Percentiles rank a stretch among this genome's conserved stretches.
phyloP scores from a whole-genome alignment of 306 rosid genomes.

The Senna tora region DNA sequence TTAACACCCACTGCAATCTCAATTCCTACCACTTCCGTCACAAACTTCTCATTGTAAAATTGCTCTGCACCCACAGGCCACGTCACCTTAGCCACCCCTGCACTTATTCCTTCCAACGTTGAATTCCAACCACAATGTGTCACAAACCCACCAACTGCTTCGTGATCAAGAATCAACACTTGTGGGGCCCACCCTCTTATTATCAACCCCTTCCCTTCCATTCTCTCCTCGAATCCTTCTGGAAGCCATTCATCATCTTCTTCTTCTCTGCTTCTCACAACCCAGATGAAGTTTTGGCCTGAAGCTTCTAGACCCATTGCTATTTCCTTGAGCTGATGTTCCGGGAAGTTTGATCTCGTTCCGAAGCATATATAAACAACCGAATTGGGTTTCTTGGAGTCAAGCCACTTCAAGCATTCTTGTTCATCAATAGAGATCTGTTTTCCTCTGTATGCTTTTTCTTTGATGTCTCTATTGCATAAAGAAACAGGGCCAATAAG shows the following conservation, averaged over 20 bases:
- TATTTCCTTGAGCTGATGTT: conserved; percentile 17
- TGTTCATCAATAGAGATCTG: conserved; percentile 14
- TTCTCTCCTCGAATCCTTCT: not conserved
- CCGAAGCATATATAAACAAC: conserved; percentile 37
- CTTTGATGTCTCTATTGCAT: not conserved
- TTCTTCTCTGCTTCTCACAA: not conserved
- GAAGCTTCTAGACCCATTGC: conserved; percentile 28
- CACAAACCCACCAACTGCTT: not conserved
- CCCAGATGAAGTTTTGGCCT: not conserved
- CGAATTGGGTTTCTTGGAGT: conserved; percentile 21
- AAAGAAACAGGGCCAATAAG: not conserved
- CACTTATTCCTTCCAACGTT: not conserved
- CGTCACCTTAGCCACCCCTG: conserved; percentile 27
- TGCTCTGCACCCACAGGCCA: conserved; percentile 42
- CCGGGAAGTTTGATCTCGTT: not conserved
- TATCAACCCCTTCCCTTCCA: not conserved
- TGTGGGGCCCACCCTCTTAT: not conserved
- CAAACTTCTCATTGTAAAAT: conserved; percentile 45
- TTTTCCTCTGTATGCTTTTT: conserved; percentile 25
- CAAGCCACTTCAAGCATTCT: conserved; percentile 39
- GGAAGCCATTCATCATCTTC: not conserved
- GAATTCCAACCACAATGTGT: conserved; percentile 40
- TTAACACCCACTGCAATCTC: conserved; percentile 42
- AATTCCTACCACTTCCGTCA: conserved; percentile 31
- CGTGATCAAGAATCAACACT: not conserved